Percentiles rank a stretch among this genome's conserved stretches.
These are phyloP conservation scores for Leccinum arenicola DNA, from an alignment of 768 basidiomycete genomes.

Conservation along the genomic window DNA sequence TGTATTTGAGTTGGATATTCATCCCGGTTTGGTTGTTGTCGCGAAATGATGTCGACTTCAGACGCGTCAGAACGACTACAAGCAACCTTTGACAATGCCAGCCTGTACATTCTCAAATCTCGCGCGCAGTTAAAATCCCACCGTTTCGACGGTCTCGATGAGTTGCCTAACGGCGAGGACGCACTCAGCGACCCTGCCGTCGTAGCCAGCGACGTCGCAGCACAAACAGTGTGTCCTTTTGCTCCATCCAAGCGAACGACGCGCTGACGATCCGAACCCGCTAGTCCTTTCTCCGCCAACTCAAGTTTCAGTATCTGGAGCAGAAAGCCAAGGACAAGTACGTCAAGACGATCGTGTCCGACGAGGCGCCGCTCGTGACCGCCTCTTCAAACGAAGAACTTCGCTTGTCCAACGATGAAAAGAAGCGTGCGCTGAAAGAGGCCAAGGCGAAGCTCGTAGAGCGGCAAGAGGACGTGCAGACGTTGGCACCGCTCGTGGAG, in stretches of 20 bases:
- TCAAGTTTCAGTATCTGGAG: constrained; percentile 88
- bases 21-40: neutral
- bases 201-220: constrained; percentile 55
- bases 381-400: constrained; percentile 77
- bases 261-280: constrained; percentile 3
- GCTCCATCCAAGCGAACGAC: neutral
- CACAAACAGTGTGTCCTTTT: constrained; percentile 51
- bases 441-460: constrained; percentile 63
- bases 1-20: neutral
- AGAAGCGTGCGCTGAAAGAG: constrained; percentile 65
- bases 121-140: constrained; percentile 23
- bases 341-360: constrained; percentile 80
- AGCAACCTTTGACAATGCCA: constrained; percentile 24
- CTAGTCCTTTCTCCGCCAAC: constrained; percentile 70
- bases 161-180: constrained; percentile 25
- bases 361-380: constrained; percentile 79
- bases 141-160: constrained; percentile 30
- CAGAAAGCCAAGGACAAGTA: constrained; percentile 91
- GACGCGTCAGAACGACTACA: constrained; percentile 27
- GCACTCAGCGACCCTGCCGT: constrained; percentile 50
- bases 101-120: constrained; percentile 22
- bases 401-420: constrained; percentile 56
- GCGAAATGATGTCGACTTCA: constrained; percentile 23
- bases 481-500: constrained; percentile 66
- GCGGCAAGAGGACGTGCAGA: constrained; percentile 58